These are phyloP conservation scores for Barnettozyma wickerhamii DNA, from an alignment of 805 yeast genomes.

Conservation along the genomic window DNA sequence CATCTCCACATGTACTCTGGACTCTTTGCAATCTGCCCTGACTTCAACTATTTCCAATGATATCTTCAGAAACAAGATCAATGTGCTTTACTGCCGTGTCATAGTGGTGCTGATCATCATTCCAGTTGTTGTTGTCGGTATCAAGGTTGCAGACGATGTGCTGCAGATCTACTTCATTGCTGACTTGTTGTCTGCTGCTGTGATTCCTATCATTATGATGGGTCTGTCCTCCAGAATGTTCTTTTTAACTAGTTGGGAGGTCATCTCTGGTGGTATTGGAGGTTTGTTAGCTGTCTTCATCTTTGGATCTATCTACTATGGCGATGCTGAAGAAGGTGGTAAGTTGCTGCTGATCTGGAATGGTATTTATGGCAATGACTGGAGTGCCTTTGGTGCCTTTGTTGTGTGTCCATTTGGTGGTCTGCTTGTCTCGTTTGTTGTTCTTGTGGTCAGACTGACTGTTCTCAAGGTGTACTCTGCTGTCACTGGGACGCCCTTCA, in stretches of 20 bases:
- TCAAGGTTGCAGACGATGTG: slow-evolving; percentile 76
- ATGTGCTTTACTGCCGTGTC: slow-evolving; percentile 59
- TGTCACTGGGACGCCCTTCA: slow-evolving; percentile 25
- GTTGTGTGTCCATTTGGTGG: slow-evolving; percentile 88
- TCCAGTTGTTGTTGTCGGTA: slow-evolving; percentile 84
- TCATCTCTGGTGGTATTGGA: slow-evolving; percentile 79
- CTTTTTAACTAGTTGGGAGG: slow-evolving; percentile 74
- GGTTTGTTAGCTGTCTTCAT: slow-evolving; percentile 76
- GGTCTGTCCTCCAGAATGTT: slow-evolving; percentile 68
- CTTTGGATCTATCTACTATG: slow-evolving; percentile 79
- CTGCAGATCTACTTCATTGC: slow-evolving; percentile 87
- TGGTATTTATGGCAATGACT: slow-evolving; percentile 77
- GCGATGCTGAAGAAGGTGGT: slow-evolving; percentile 71
- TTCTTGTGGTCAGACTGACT: slow-evolving; percentile 45
- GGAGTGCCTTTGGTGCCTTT: slow-evolving; percentile 96
- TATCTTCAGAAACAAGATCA: slow-evolving; percentile 75
- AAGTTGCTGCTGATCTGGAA: slow-evolving; percentile 67
- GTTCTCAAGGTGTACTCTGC: slow-evolving; percentile 22
- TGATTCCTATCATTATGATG: slow-evolving; percentile 77
- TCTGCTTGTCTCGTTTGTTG: slow-evolving; percentile 48
- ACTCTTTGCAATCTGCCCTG: slow-evolving; percentile 83
- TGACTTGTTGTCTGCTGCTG: slow-evolving; percentile 81
- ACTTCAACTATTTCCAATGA: slow-evolving; percentile 89
- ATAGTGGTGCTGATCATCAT: slow-evolving; percentile 73
- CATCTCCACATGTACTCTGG: slow-evolving; percentile 85